A percentile compares a stretch with the other conserved stretches of the same genome.
Conservation (phyloP, 192 early-diverging fungal genomes). For the Ambispora gerdemannii region DNA sequence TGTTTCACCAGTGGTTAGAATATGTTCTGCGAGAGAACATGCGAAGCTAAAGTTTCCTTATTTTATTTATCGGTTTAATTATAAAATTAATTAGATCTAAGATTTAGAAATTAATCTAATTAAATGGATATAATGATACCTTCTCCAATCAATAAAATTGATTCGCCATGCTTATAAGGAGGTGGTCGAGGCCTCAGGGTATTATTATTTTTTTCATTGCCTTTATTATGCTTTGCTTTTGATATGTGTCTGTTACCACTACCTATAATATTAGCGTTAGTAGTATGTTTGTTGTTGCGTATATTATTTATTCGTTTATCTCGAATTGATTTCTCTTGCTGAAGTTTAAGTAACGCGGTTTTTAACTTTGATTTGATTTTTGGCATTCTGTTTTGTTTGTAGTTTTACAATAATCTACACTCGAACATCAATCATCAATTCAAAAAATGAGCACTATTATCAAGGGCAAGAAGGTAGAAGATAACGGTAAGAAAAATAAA, state of each 20-base stretch:
- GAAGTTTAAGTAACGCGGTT: slow-evolving; percentile 13
- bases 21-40: slow-evolving; percentile 55
- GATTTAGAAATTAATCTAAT: too few species aligned
- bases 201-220: too few species aligned
- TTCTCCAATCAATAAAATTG: slow-evolving; percentile 77
- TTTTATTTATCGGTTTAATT: slow-evolving; percentile 12
- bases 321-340: slow-evolving; percentile 18
- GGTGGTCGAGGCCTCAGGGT: slow-evolving; percentile 34
- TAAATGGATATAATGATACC: slow-evolving; percentile 31
- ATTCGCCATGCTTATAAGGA: slow-evolving; percentile 55
- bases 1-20: slow-evolving; percentile 54
- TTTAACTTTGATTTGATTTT: slow-evolving; percentile 27
- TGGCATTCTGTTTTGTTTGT: too few species aligned
- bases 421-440: too few species aligned
- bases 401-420: too few species aligned
- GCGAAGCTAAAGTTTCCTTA: slow-evolving; percentile 92
- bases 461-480: too few species aligned
- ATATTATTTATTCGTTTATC: background rate
- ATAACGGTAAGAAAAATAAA: too few species aligned
- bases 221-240: too few species aligned
- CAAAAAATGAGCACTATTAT: too few species aligned
- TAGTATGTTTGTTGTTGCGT: background rate
- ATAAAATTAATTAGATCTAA: too few species aligned
- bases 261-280: background rate
- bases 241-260: background rate